A percentile compares a stretch with the other conserved stretches of the same genome.
Conservation (phyloP, 2,329 filamentous ascomycete species). For the Proliferodiscus dingleyae region DNA sequence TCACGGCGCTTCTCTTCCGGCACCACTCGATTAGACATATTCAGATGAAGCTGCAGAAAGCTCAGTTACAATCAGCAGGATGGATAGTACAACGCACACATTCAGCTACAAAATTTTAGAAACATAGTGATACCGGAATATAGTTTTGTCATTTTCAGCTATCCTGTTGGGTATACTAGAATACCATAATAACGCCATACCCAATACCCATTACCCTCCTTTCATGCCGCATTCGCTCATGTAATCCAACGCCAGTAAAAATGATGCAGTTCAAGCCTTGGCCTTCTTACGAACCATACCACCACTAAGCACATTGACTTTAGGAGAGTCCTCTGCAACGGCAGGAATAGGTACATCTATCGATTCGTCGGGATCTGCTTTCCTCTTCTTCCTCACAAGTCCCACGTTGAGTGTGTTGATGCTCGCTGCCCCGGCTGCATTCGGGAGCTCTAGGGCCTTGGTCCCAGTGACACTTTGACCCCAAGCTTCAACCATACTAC, state of each 20-base stretch:
- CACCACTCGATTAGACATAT: too few species aligned
- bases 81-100: too few species aligned
- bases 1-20: too few species aligned
- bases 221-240: neutral
- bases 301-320: conserved; percentile 45
- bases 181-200: neutral
- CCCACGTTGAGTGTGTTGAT: conserved; percentile 35
- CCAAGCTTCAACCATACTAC: conserved; percentile 41
- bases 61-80: too few species aligned
- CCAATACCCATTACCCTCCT: neutral
- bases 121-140: too few species aligned
- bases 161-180: conserved; percentile 2
- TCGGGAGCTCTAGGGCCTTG: conserved; percentile 26
- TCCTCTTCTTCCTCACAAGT: conserved; percentile 48
- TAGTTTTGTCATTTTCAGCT: neutral
- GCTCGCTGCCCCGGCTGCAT: conserved; percentile 13
- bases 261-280: conserved; percentile 35
- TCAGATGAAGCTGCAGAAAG: too few species aligned
- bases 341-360: conserved; percentile 1
- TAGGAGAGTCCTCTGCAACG: conserved; percentile 5
- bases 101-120: too few species aligned
- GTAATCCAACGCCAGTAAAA: neutral
- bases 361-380: conserved; percentile 26
- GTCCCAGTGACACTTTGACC: conserved; percentile 46
- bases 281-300: conserved; percentile 53